Evolutionary conservation across 192 early-diverging fungal species (phyloP), one percentile per base, ranked within the genome.

Genomic region (Geranomyces michiganensis): DNA sequence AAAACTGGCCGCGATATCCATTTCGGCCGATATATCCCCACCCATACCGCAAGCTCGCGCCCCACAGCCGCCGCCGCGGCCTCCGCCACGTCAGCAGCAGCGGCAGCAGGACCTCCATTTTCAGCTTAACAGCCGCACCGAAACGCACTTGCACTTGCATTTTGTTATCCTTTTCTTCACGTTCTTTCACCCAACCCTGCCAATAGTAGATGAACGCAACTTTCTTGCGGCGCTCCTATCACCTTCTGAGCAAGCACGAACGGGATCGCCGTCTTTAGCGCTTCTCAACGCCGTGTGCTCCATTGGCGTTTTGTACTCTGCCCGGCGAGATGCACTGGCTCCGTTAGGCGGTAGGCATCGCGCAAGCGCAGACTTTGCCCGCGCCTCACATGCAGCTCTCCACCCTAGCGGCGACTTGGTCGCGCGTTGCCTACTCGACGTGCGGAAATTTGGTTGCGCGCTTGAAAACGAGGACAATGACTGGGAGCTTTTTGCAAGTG

Each of bases 241-340:
- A 29, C 15, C 17, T 29, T 19, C 21, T 32, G 15, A 2, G 30
- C 21, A 60, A 19, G 7, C 22, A 29, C 17, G 7, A 30, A 19
- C 5, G 5, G 21, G 12, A 26, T 7, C 17, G 3, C 21, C 29
- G 26, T 58, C 79, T 15, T 67, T 67, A 14, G 43, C 53, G 26
- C 72, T 81, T 15, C 49, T 81, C 12, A 62, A 71, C 65, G 68
- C 76, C 12, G 70, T 81, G 48, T 81, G 78, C 65, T 60, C 76
- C 22, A 68, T 81, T 67, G 77, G 77, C 2, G 62, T 61, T 24
- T 47, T 67, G 26, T 78, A 71, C 55, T 78, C 77, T 31, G 30
- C 4, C 13, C 70, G 63, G 15, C 60, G 60, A 17, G 21, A 64
- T 41, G 60, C 56, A 21, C 6, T 46, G 41, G 44, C 43, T 3